These are phyloP conservation scores for Urtica urens DNA, from an alignment of 306 rosid genomes.

Conservation along the genomic window DNA sequence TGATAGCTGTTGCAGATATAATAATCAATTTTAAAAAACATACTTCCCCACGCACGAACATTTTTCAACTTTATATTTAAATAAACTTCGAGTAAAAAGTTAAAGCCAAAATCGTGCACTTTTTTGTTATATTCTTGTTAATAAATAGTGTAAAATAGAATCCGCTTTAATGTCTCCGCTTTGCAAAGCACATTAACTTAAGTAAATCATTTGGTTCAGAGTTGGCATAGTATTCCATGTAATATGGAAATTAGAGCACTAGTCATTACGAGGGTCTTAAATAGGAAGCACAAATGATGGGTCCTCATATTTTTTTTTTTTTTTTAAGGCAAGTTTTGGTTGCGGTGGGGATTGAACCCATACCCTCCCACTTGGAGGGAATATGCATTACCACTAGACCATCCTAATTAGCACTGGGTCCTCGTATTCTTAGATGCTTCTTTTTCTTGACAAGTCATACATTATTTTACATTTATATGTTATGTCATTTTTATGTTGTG, in stretches of 20 bases:
- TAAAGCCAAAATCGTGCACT: too few relatives aligned
- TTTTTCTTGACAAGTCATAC: too few relatives aligned
- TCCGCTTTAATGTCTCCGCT: not conserved
- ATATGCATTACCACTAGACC: too few relatives aligned
- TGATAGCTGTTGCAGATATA: not conserved
- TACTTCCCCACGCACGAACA: not conserved
- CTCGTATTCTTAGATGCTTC: too few relatives aligned
- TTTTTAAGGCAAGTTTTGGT: too few relatives aligned
- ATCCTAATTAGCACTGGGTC: too few relatives aligned
- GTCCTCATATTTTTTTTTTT: not conserved
- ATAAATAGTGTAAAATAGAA: not conserved
- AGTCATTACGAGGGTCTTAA: not conserved
- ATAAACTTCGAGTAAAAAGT: not conserved
- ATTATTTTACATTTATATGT: too few relatives aligned
- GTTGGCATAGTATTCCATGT: not conserved
- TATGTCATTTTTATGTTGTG: too few relatives aligned
- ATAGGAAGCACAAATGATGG: not conserved
- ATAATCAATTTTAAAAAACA: not conserved
- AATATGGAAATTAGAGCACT: not conserved
- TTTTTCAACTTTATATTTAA: not conserved
- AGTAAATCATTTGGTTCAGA: not conserved
- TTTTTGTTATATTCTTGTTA: not conserved
- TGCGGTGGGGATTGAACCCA: too few relatives aligned
- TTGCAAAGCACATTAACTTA: not conserved
- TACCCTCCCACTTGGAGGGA: too few relatives aligned